Conservation (phyloP, 1,284 basidiomycete genomes). For the Dichomitus squalens region DNA sequence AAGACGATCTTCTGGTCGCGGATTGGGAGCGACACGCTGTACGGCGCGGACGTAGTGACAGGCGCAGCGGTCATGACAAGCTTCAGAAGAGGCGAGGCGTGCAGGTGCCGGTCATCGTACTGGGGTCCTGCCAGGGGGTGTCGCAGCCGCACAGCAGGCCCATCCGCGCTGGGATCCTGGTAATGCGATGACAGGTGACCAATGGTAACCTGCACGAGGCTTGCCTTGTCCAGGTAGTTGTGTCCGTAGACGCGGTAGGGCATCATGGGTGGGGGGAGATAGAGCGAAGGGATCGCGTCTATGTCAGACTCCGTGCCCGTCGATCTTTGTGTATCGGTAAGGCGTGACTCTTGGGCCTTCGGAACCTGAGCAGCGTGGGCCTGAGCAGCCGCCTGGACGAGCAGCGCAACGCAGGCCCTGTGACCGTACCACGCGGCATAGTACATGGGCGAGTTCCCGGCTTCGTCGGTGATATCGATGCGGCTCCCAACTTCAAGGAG, state of each 20-base stretch:
- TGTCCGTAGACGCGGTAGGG: slow-evolving; percentile 92
- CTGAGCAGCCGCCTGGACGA: slow-evolving; percentile 55
- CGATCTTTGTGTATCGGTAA: slow-evolving; percentile 35
- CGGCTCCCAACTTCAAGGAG: slow-evolving; percentile 82
- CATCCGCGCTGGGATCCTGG: slow-evolving; percentile 25
- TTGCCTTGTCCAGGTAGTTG: slow-evolving; percentile 88
- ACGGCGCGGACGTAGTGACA: slow-evolving; percentile 83
- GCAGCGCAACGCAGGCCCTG: slow-evolving; percentile 72
- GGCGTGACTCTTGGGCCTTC: slow-evolving; percentile 30
- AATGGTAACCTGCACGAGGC: slow-evolving; percentile 86
- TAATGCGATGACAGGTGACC: slow-evolving; percentile 59
- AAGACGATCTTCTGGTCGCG: slow-evolving; percentile 83
- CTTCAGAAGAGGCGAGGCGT: slow-evolving; percentile 85
- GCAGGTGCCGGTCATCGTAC: slow-evolving; percentile 59
- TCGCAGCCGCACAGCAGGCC: slow-evolving; percentile 62
- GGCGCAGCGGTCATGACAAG: slow-evolving; percentile 89
- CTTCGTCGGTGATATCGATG: slow-evolving; percentile 81
- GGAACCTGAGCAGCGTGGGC: slow-evolving; percentile 20
- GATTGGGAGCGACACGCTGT: slow-evolving; percentile 86
- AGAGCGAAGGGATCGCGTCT: slow-evolving; percentile 92
- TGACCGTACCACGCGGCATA: slow-evolving; percentile 99
- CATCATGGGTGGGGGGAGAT: slow-evolving; percentile 97
- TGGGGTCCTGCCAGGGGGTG: slow-evolving; percentile 69
- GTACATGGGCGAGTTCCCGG: slow-evolving; percentile 85
- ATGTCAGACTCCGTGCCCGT: slow-evolving; percentile 67